These are phyloP conservation scores for Tephrocybe sp. DNA, from an alignment of 768 basidiomycete genomes.

Conservation along the genomic window DNA sequence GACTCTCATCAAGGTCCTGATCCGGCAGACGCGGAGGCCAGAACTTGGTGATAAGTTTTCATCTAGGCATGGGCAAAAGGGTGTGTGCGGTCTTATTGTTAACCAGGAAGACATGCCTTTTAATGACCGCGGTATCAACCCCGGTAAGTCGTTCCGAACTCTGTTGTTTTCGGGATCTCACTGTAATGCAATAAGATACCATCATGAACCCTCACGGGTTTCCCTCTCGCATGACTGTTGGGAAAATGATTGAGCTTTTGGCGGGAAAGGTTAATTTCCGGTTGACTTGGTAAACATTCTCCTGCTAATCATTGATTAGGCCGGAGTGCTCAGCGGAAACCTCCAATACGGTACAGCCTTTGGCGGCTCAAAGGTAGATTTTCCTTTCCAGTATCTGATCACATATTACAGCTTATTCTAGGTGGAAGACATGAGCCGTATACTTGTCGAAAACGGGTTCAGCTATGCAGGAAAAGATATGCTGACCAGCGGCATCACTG, in stretches of 20 bases:
- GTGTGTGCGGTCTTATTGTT: constrained; percentile 97
- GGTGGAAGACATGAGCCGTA: constrained; percentile 98
- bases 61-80: constrained; percentile 96
- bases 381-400: neutral
- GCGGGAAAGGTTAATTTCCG: constrained; percentile 75
- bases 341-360: constrained; percentile 96
- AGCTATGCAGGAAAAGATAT: constrained; percentile 99
- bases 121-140: constrained; percentile 94
- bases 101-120: constrained; percentile 99
- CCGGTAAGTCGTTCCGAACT: constrained; percentile 49
- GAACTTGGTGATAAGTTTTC: constrained; percentile 99
- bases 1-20: constrained; percentile 93
- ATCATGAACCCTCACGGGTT: constrained; percentile 99
- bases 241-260: constrained; percentile 98
- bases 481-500: constrained; percentile 97
- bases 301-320: constrained; percentile 40
- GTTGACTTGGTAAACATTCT: neutral
- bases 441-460: constrained; percentile 93
- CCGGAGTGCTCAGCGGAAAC: constrained; percentile 86
- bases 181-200: constrained; percentile 57
- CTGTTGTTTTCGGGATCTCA: constrained; percentile 7
- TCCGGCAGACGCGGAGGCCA: constrained; percentile 93
- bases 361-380: constrained; percentile 93
- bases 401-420: constrained; percentile 24
- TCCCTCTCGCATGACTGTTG: constrained; percentile 98